Conservation (phyloP, 129 eudicot genomes). For the Lactuca saligna region DNA sequence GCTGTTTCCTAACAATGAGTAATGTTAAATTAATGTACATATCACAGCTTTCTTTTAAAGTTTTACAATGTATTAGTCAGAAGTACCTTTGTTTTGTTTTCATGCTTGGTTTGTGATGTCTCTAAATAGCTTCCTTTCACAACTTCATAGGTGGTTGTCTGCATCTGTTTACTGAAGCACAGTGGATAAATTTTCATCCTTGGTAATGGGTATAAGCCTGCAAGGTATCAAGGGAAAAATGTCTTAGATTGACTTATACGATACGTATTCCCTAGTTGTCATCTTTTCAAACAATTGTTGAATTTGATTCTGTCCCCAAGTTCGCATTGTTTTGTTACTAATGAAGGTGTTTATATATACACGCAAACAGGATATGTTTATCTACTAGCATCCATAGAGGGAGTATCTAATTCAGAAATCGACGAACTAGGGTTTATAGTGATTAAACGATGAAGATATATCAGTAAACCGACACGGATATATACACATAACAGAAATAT, state of each 20-base stretch:
- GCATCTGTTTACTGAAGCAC: slow-evolving; percentile 64
- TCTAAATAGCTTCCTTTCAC: slow-evolving; percentile 74
- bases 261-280: neutral
- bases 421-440: slow-evolving; percentile 3
- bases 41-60: neutral
- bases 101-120: slow-evolving; percentile 36
- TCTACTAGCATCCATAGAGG: neutral
- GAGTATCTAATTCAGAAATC: neutral
- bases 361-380: neutral
- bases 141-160: slow-evolving; percentile 64
- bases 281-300: neutral
- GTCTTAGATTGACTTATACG: neutral
- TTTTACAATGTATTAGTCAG: neutral
- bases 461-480: neutral
- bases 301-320: neutral
- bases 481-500: neutral
- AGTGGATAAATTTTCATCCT: slow-evolving; percentile 35
- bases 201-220: slow-evolving; percentile 45
- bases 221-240: slow-evolving; percentile 14
- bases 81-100: slow-evolving; percentile 44
- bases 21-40: neutral
- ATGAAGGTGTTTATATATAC: neutral
- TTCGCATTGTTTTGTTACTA: neutral
- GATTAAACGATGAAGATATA: neutral
- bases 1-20: slow-evolving; percentile 45